Base-by-base conservation (phyloP, 129 eudicot genomes). In the Tagetes erecta region DNA sequence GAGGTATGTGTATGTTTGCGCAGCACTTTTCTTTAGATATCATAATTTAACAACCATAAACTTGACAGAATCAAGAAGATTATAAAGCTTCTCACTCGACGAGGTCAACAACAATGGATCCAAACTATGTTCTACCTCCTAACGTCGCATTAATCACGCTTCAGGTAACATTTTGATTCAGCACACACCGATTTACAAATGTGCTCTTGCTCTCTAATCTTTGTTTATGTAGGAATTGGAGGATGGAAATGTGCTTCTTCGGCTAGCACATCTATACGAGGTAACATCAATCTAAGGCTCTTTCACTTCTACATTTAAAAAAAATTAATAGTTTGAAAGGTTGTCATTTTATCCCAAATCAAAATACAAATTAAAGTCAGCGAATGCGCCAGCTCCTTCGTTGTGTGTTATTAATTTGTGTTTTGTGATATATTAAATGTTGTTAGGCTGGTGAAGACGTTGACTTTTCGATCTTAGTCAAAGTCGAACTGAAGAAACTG, bases 251-350 rank as follows among this genome's bases (percentile, higher is more conserved):
- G 89, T 87, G 67, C 92, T 93, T 52, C 86, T 93, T 80, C 96
- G 98, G 47, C 76, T 90, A 86, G 98, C 96, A 36, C 96, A 93
- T 85, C 78, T 80, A 20, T 90, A 86, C 50, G 98, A 93, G 98
- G 27, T 20, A 20, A 20, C 27, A 20, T 20, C 27, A 20, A 20
- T 20, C 27, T 20, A 20, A 20, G 0, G 0, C 0, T 20, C 27
- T 0, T 20, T 20, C 27, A 20, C 27, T 20, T 20, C 27, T 20
- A 20, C 0, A 20, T 20, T 20, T 20, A 20, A 20, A 20, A 20
- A 20, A 20, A 20, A 20, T 20, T 20, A 20, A 20, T 20, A 20
- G n/a, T n/a, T n/a, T n/a, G n/a, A n/a, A n/a, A n/a, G n/a, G n/a
- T n/a, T n/a, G n/a, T n/a, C n/a, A n/a, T n/a, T n/a, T n/a, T n/a